Conservation (phyloP, 1,284 basidiomycete genomes). For the Meripilus lineatus region DNA sequence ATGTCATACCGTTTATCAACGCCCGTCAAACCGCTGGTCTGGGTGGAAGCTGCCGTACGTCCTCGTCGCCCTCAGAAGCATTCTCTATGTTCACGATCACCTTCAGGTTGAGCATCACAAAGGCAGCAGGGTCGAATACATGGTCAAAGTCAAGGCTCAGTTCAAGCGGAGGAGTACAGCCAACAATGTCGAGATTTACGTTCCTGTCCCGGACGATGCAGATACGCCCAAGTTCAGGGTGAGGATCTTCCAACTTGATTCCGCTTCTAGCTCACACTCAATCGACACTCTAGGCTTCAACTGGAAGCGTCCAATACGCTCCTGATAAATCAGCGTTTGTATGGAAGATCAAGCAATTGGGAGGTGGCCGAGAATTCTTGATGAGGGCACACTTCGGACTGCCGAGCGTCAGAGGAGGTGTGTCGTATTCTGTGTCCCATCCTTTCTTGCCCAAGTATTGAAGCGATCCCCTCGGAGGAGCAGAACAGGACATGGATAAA, state of each 20-base stretch:
- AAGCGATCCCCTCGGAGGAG: not conserved
- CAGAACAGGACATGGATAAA: conserved; percentile 83
- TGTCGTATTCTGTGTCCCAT: conserved; percentile 23
- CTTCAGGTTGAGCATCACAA: conserved; percentile 73
- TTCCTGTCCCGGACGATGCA: conserved; percentile 97
- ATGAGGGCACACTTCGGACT: conserved; percentile 97
- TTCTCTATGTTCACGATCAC: not conserved
- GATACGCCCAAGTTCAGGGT: conserved; percentile 97
- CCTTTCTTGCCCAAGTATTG: no score
- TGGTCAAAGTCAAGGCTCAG: conserved; percentile 97
- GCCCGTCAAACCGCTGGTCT: conserved; percentile 95
- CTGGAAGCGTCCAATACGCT: conserved; percentile 90
- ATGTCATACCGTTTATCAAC: conserved; percentile 97
- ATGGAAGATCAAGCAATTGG: conserved; percentile 97
- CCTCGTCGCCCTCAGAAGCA: not conserved
- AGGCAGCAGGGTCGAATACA: conserved; percentile 93
- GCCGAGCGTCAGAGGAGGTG: conserved; percentile 84
- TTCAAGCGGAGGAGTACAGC: conserved; percentile 96
- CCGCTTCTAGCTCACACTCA: not conserved
- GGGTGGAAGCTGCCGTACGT: conserved; percentile 91
- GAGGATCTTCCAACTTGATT: conserved; percentile 29
- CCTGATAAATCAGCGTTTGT: conserved; percentile 96
- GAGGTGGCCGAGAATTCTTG: conserved; percentile 88
- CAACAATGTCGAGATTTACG: conserved; percentile 98
- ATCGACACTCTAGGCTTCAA: conserved; percentile 61